Conservation (phyloP, 768 basidiomycete species). For the Trichaptum fuscoviolaceum region DNA sequence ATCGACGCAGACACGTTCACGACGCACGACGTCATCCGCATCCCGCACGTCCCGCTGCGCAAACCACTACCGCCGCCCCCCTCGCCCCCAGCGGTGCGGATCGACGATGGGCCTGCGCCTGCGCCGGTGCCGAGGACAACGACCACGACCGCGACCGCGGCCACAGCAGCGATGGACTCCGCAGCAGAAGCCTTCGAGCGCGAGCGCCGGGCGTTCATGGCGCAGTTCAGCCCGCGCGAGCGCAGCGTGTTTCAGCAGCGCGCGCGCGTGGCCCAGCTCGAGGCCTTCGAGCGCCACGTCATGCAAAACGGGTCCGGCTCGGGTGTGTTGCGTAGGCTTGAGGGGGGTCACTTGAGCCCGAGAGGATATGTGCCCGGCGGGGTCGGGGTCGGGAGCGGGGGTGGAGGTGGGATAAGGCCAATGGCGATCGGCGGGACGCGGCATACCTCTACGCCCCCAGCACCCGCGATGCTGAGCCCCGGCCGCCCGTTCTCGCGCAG, state of each 20-base stretch:
- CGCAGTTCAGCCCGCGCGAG: not conserved
- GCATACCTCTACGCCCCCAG: not conserved
- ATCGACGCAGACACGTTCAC: constrained; percentile 87
- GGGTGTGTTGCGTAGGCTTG: too few relatives aligned
- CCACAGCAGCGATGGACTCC: too few relatives aligned
- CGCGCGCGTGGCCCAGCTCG: too few relatives aligned
- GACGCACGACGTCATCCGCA: constrained; percentile 59
- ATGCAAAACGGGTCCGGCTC: too few relatives aligned
- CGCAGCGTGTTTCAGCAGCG: not conserved
- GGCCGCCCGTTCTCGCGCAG: not conserved
- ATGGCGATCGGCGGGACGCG: not conserved
- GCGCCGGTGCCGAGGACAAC: too few relatives aligned
- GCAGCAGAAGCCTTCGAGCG: not conserved
- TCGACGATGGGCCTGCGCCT: not conserved
- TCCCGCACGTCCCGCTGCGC: constrained; percentile 29
- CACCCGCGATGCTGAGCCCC: not conserved
- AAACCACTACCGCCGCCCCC: not conserved
- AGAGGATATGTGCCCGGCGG: not conserved
- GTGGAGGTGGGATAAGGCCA: not conserved
- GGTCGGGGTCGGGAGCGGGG: too few relatives aligned
- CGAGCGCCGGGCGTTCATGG: not conserved
- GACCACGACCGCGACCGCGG: too few relatives aligned
- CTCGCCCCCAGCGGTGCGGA: not conserved
- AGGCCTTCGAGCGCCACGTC: too few relatives aligned
- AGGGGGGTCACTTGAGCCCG: not conserved